Evolutionary conservation across 2,329 filamentous ascomycete species (phyloP), one percentile per base, ranked within the genome.

Genomic region (Orbilia quercus): DNA sequence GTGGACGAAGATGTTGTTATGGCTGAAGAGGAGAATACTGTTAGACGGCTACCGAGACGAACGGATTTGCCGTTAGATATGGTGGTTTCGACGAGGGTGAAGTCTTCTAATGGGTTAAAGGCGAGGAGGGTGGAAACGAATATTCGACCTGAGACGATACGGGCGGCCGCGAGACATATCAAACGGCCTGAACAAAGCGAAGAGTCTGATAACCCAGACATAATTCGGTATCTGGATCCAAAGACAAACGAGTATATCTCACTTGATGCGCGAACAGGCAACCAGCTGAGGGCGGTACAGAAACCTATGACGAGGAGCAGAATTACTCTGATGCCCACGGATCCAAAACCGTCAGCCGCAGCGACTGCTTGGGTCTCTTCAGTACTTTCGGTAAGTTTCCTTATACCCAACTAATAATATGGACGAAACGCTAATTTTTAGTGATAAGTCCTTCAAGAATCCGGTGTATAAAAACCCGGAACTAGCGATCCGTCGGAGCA

Each of bases 11-110:
- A 50, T 38, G 20, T 11, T 6, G 59, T 45, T 22, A 50, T 53
- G 38, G 31, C 25, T n/a, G 40, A 7, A 16, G 76, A 77, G 44
- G 58, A 48, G 20, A 76, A 71, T 23, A 50, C 65, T 7, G 55
- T 78, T 50, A 50, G 77, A 45, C 5, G 80, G 74, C 7, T 77
- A 77, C 69, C 78, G 62, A 76, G 51, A 7, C 50, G 73, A 6
- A 76, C 69, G 4, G 73, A 69, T 38, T 7, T 28, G 36, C 18
- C 22, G 6, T 53, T 59, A 11, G 51, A 62, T 40, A 28, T 45
- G 38, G n/a, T 14, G 23, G 36, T 50, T 34, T 51, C 47, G 6
- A 25, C 63, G 16, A 67, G n/a, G 23, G 20, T 51, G 11, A 67
- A 40, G 23, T 16, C 7, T 14, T 67, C 63, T 0, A 22, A 54